Conservation (phyloP, 1,139 yeast genomes). For the Lodderomyces metapsilosis region DNA sequence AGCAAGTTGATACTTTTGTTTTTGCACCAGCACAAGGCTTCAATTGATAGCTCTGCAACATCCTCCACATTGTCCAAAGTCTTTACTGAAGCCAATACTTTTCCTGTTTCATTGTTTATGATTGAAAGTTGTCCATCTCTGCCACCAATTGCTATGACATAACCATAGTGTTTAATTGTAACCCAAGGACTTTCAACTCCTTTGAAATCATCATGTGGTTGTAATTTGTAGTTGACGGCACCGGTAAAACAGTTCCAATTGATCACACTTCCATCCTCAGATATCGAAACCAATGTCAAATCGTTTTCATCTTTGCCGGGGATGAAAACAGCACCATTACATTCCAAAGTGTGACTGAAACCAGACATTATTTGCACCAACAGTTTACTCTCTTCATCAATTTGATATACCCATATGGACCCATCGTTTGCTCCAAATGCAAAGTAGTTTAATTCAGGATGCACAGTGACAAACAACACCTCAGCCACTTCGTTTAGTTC, state of each 20-base stretch:
- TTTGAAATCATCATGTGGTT: slow-evolving; percentile 59
- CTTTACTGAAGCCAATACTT: slow-evolving; percentile 61
- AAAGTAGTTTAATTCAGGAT: slow-evolving; percentile 71
- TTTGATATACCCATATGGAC: slow-evolving; percentile 89
- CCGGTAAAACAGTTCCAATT: slow-evolving; percentile 89
- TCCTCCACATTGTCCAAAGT: slow-evolving; percentile 64
- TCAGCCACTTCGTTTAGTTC: slow-evolving; percentile 86
- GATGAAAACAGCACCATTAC: slow-evolving; percentile 75
- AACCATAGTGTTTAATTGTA: slow-evolving; percentile 48
- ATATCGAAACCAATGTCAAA: slow-evolving; percentile 66
- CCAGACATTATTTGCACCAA: slow-evolving; percentile 76
- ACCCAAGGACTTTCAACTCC: slow-evolving; percentile 89
- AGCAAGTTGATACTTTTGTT: slow-evolving; percentile 53
- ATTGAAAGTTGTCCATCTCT: slow-evolving; percentile 83
- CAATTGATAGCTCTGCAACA: slow-evolving; percentile 76
- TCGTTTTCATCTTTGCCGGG: slow-evolving; percentile 59
- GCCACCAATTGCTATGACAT: slow-evolving; percentile 71
- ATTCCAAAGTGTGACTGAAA: slow-evolving; percentile 73
- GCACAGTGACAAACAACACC: slow-evolving; percentile 69
- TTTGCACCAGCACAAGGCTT: slow-evolving; percentile 81
- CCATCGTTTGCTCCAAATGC: slow-evolving; percentile 97
- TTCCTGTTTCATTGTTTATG: slow-evolving; percentile 71
- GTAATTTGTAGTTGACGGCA: slow-evolving; percentile 62
- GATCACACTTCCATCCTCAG: slow-evolving; percentile 87
- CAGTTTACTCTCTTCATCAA: slow-evolving; percentile 53